phyloP scores from a whole-genome alignment of 2,329 filamentous ascomycete species.

The Pseudogymnoascus verrucosus region DNA sequence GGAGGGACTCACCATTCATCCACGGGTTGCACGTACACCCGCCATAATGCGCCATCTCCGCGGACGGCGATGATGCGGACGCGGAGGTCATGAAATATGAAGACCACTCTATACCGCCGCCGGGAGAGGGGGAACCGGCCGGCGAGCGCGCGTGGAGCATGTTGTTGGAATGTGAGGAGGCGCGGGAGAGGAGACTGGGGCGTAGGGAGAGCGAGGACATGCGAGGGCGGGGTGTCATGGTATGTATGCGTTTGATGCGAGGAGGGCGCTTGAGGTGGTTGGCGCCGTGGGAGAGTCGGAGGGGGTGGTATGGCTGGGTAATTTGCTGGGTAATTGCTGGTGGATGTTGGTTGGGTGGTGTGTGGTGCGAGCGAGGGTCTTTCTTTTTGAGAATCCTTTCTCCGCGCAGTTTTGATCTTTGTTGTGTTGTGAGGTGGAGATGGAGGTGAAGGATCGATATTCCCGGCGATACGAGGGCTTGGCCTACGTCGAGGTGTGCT shows the following conservation, averaged over 20 bases:
- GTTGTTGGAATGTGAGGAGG: neutral
- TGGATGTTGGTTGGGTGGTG: neutral
- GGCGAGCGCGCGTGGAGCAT: neutral
- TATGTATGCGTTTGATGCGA: neutral
- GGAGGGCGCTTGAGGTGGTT: neutral
- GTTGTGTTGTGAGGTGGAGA: neutral
- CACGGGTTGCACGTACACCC: neutral
- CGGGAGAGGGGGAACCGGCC: neutral
- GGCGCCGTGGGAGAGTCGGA: neutral
- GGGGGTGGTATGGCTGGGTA: neutral
- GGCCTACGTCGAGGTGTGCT: neutral
- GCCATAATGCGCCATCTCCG: neutral
- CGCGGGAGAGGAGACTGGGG: neutral
- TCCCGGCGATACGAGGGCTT: neutral
- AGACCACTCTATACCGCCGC: neutral
- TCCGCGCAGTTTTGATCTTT: neutral
- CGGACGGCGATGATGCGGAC: neutral
- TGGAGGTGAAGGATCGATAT: neutral
- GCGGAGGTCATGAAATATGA: neutral
- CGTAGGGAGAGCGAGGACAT: neutral
- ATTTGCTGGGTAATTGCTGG: neutral
- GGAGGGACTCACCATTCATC: neutral
- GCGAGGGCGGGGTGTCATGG: slow-evolving; percentile 1
- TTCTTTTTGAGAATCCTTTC: neutral
- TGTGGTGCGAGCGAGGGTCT: neutral